Conservation (phyloP, 2,329 filamentous ascomycete genomes). For the Exophiala lecanii-corni region DNA sequence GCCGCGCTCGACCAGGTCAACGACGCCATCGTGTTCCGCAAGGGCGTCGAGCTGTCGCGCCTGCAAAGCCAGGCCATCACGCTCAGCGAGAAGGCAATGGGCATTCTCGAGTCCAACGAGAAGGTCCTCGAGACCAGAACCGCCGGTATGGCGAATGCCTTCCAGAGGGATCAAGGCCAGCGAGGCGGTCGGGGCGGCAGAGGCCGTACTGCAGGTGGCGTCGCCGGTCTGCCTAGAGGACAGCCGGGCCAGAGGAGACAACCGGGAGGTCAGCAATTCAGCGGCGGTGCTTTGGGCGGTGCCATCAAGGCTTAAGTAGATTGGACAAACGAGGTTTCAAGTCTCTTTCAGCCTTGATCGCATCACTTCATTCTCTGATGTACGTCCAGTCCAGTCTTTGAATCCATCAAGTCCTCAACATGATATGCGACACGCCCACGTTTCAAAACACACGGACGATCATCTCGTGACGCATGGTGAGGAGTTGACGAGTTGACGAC, state of each 20-base stretch:
- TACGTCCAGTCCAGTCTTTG: too few species aligned
- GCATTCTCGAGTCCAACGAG: constrained; percentile 95
- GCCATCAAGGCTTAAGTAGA: constrained; percentile 47
- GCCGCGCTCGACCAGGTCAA: constrained; percentile 98
- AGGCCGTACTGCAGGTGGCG: constrained; percentile 41
- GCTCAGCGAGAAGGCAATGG: constrained; percentile 91
- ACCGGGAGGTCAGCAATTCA: constrained; percentile 47
- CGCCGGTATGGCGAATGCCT: constrained; percentile 90
- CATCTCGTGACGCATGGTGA: too few species aligned
- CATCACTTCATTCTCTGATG: too few species aligned
- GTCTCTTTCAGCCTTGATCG: too few species aligned
- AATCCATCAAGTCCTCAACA: too few species aligned
- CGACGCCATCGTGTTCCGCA: constrained; percentile 95
- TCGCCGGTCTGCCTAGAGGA: constrained; percentile 24
- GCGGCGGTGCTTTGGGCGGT: constrained; percentile 47
- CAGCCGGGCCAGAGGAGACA: constrained; percentile 35
- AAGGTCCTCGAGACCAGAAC: constrained; percentile 95
- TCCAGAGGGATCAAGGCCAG: constrained; percentile 82
- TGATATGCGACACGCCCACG: too few species aligned
- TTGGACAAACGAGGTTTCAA: too few species aligned
- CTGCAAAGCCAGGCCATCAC: constrained; percentile 93
- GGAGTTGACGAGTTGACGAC: too few species aligned
- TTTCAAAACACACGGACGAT: too few species aligned
- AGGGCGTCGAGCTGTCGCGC: constrained; percentile 95
- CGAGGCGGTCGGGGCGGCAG: constrained; percentile 61